Conservation (phyloP, 345 rosid species). For the Citrus inodora region DNA sequence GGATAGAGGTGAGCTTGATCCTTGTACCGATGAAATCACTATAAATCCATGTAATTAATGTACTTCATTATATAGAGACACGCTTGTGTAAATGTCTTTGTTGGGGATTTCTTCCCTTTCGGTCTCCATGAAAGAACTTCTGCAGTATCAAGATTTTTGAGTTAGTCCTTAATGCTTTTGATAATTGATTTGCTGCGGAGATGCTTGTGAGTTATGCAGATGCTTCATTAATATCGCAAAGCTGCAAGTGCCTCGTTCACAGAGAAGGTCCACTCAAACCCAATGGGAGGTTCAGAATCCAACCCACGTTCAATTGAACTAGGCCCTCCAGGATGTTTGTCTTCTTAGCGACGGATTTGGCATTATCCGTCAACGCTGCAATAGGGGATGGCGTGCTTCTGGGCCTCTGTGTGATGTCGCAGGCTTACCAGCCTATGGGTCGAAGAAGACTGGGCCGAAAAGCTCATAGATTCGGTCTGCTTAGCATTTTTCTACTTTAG, state of each 20-base stretch:
- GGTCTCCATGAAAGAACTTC: neutral
- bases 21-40: conserved; percentile 9
- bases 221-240: no score
- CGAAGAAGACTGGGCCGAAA: no score
- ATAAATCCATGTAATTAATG: conserved; percentile 17
- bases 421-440: neutral
- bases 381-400: neutral
- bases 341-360: no score
- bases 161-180: neutral
- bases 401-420: neutral
- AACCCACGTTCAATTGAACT: neutral
- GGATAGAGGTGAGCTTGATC: conserved; percentile 18
- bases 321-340: no score
- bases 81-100: neutral
- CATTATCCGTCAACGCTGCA: no score
- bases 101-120: neutral
- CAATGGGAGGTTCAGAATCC: neutral
- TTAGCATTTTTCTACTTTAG: neutral
- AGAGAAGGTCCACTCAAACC: neutral
- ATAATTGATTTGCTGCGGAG: neutral
- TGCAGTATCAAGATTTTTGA: neutral
- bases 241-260: no score
- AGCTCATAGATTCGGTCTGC: neutral
- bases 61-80: conserved; percentile 10
- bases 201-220: no score